Conservation (phyloP, 2,329 filamentous ascomycete genomes). For the Aspergillus chevalieri region DNA sequence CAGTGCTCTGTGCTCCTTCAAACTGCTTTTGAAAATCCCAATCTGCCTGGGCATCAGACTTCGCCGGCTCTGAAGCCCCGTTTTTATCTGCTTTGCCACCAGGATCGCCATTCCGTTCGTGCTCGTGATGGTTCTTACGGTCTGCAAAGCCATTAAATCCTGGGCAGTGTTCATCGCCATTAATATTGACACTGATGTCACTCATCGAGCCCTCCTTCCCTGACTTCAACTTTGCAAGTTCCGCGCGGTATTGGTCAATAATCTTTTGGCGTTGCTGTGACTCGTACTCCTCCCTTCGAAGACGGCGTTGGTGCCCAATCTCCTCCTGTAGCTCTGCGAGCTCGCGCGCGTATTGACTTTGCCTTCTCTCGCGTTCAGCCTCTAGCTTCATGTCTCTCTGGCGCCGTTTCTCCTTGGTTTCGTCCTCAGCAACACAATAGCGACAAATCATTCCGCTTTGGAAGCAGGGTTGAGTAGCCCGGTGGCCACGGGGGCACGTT, state of each 20-base stretch:
- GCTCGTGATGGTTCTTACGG: neutral
- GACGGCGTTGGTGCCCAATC: constrained; percentile 12
- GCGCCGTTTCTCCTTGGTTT: constrained; percentile 38
- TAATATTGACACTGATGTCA: neutral
- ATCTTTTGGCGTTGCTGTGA: constrained; percentile 15
- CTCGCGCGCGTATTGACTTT: constrained; percentile 13
- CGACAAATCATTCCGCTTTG: constrained; percentile 37
- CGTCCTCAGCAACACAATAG: constrained; percentile 49
- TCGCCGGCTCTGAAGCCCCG: neutral
- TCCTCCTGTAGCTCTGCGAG: constrained; percentile 21
- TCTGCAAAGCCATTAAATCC: too few relatives aligned
- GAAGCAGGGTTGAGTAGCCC: constrained; percentile 43
- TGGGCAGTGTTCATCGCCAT: too few relatives aligned
- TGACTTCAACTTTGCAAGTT: constrained; percentile 12
- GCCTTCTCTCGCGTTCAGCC: constrained; percentile 20
- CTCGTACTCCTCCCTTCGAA: constrained; percentile 12
- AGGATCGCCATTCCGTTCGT: neutral
- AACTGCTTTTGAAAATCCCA: constrained; percentile 57
- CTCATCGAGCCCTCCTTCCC: neutral
- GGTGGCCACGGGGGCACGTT: constrained; percentile 51
- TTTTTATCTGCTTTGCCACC: neutral
- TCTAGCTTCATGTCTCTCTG: constrained; percentile 48
- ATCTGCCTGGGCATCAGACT: constrained; percentile 41
- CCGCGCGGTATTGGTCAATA: constrained; percentile 13
- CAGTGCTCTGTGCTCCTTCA: constrained; percentile 46